phyloP scores from a whole-genome alignment of 2,329 filamentous ascomycete genomes.

The Aspergillus phoenicis region DNA sequence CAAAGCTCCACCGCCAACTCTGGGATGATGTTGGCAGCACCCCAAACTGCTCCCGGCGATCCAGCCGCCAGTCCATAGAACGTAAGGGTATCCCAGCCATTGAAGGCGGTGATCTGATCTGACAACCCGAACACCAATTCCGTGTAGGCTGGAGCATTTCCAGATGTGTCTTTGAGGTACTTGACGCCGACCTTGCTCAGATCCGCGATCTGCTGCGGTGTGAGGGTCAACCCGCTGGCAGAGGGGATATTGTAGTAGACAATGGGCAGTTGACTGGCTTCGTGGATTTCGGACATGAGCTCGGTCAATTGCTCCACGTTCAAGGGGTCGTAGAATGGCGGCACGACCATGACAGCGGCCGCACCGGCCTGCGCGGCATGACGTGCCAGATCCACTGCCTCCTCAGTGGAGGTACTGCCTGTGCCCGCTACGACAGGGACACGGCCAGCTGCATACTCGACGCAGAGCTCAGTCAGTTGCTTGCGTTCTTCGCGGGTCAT shows the following conservation, averaged over 20 bases:
- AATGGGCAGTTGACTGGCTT: conserved; percentile 47
- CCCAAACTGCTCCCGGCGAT: conserved; percentile 55
- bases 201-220: conserved; percentile 47
- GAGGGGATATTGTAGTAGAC: conserved; percentile 57
- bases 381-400: conserved; percentile 45
- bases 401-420: conserved; percentile 48
- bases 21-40: conserved; percentile 55
- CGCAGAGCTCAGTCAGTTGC: conserved; percentile 41
- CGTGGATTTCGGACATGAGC: conserved; percentile 46
- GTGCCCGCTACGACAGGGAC: conserved; percentile 35
- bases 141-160: conserved; percentile 54
- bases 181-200: conserved; percentile 51
- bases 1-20: conserved; percentile 53
- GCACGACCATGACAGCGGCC: conserved; percentile 52
- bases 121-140: conserved; percentile 51
- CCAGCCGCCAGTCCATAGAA: conserved; percentile 57
- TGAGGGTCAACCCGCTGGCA: conserved; percentile 48
- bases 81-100: conserved; percentile 58
- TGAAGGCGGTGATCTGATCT: conserved; percentile 52
- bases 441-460: conserved; percentile 30
- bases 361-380: conserved; percentile 47
- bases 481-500: conserved; percentile 51
- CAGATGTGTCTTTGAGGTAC: conserved; percentile 57
- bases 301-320: conserved; percentile 45
- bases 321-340: conserved; percentile 54